Base-by-base conservation (phyloP, 768 basidiomycete genomes). In the Boletellus emodensis region DNA sequence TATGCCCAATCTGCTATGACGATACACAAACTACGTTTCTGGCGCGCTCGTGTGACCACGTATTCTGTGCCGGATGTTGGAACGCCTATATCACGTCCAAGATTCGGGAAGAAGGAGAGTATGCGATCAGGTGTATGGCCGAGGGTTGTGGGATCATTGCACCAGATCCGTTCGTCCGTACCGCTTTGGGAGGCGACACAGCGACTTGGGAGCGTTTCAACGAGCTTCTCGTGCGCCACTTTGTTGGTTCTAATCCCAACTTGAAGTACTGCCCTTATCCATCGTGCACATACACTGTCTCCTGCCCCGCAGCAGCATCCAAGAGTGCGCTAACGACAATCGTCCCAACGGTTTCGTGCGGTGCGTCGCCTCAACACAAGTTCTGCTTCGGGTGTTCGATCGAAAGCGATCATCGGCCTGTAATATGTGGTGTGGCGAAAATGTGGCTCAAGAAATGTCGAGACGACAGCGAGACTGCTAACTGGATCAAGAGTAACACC, bases 401-500 rank as follows among this genome's bases (percentile, higher is more conserved):
- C 57, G 87, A 93, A 61, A 80, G 77, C 56, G 93, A 95, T 65
- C 96, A 99, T 65, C 81, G 92, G 28, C 96, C 96, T 0, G 84
- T 96, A 39, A 78, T 96, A 42, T 99, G 96, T 68, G 75, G 71
- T 6, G 86, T 94, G 20, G 90, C 94, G 55, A 85, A 78, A 74
- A 80, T 93, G 76, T 99, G 96, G 96, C 71, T 94, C 61, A 90
- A 87, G 80, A 98, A 99, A 71, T 98, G 96, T 70, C 82, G 84
- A 44, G 96, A 99, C 67, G 96, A 99, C 65, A 90, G 87, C 55
- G 96, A 99, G 73, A 99, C 96, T 15, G 92, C 94, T 22, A 98
- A 99, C 68, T 99, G 96, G 96, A 93, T 99, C 76, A 93, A 91
- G 81, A 96, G 94, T 56, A 97, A 99, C 67, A 99, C 96, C 37